phyloP scores from a whole-genome alignment of 345 rosid species.

The Aquilaria malaccensis region DNA sequence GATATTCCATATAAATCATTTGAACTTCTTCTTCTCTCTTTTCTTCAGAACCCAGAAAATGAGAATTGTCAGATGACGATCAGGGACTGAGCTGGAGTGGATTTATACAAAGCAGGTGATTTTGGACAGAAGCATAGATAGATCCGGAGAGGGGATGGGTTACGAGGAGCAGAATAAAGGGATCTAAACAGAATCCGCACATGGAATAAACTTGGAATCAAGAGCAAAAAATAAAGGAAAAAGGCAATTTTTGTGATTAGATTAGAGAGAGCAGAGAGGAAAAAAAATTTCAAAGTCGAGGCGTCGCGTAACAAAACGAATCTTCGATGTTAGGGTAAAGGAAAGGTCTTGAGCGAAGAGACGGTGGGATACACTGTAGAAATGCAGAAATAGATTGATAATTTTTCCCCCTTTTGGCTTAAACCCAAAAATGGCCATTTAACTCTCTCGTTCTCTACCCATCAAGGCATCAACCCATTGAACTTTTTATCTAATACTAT shows the following conservation, averaged over 20 bases:
- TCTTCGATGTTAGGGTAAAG: slow-evolving; percentile 25
- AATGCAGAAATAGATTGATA: too few relatives aligned
- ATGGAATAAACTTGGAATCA: slow-evolving; percentile 39
- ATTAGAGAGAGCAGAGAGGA: background rate
- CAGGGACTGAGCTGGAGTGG: background rate
- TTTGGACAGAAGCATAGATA: slow-evolving; percentile 28
- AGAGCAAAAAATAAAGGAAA: slow-evolving; percentile 3
- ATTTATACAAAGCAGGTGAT: background rate
- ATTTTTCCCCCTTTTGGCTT: too few relatives aligned
- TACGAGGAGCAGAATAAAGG: slow-evolving; percentile 32
- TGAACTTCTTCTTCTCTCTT: background rate
- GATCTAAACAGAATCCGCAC: slow-evolving; percentile 66
- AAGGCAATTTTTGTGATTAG: too few relatives aligned
- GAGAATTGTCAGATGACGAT: background rate
- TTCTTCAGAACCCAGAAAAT: background rate
- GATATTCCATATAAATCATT: slow-evolving; percentile 30
- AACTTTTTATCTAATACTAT: too few relatives aligned
- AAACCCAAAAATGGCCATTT: too few relatives aligned
- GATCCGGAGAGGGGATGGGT: slow-evolving; percentile 26
- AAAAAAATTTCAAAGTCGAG: slow-evolving; percentile 41
- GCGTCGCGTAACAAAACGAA: slow-evolving; percentile 76
- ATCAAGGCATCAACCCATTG: too few relatives aligned
- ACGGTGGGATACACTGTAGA: too few relatives aligned
- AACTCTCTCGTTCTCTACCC: too few relatives aligned
- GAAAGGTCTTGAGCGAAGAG: too few relatives aligned